phyloP scores from a whole-genome alignment of 2,329 filamentous ascomycete genomes.

The Parascedosporium putredinis region DNA sequence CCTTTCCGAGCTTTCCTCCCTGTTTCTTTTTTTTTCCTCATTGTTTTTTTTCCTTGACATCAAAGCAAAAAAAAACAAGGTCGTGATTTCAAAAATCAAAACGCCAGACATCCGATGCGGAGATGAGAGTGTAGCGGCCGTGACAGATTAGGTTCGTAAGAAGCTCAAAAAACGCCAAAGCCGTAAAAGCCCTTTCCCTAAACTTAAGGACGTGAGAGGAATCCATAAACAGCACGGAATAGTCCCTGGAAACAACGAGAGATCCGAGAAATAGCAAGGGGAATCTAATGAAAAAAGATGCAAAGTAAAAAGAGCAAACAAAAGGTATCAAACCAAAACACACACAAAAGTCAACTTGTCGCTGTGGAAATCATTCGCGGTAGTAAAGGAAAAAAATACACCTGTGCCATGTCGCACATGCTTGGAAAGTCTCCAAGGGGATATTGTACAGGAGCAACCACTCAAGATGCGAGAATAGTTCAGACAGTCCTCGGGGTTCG shows the following conservation, averaged over 20 bases:
- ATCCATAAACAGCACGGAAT: conserved; percentile 5
- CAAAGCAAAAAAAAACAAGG: background rate
- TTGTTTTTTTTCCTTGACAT: conserved; percentile 5
- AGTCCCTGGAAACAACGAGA: too few species aligned
- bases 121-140: conserved; percentile 5
- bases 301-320: background rate
- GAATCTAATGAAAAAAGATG: conserved; percentile 7
- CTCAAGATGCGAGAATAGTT: background rate
- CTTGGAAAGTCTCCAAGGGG: background rate
- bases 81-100: conserved; percentile 7
- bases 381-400: background rate
- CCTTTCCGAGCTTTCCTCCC: background rate
- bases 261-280: too few species aligned
- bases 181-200: conserved; percentile 2
- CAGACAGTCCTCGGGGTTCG: conserved; percentile 6
- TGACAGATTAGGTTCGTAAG: conserved; percentile 1
- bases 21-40: conserved; percentile 2
- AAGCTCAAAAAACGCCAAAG: background rate
- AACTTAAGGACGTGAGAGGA: conserved; percentile 10
- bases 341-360: too few species aligned
- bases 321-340: background rate
- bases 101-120: background rate
- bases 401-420: background rate
- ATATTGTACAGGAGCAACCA: background rate
- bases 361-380: background rate